Base-by-base conservation (phyloP, 208 protist genomes). In the Trichomonas tenax region DNA sequence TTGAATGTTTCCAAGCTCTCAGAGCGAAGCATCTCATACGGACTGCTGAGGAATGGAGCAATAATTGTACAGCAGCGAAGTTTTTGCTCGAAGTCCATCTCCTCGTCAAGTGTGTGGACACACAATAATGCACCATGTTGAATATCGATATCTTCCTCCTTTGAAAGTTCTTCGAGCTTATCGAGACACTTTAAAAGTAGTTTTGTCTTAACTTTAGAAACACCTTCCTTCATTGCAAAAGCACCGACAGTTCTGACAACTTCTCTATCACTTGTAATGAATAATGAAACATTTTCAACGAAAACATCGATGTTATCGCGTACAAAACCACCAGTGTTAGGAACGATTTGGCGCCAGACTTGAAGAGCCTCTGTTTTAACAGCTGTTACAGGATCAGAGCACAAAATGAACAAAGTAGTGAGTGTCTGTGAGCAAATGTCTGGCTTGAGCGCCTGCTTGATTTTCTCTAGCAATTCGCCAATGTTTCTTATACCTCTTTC, bases 211-310 rank as follows among this genome's bases (percentile, higher is more conserved):
- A 93, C 14, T 38, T 51, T 48, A 17, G 8, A 15, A 15, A 93
- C 36, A 17, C 14, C 6, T 44, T 38, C 6, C 15, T 41, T 44
- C 44, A 93, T 51, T 38, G 86, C 8, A 51, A 17, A 51, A 36
- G 86, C 86, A 58, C 86, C 86, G n/a, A 93, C 86, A 17, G 86
- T 93, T 38, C 86, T 41, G n/a, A 93, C 86, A 38, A 93, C 86
- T 93, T 93, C 86, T 34, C 14, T 48, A n/a, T 93, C 86, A 93
- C 86, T 93, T 34, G 14, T 23, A 15, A 44, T 38, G 38, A 93
- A 93, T 15, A 38, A 10, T 38, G 14, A 1, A 51, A 93, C 45
- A 38, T 23, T 41, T 10, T 93, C 86, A 34, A 93, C 8, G 14
- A 51, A 51, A 9, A 51, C 31, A 51, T 93, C 44, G 17, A 93